Conservation (phyloP, 2,329 filamentous ascomycete species). For the Paraphoma sp. region DNA sequence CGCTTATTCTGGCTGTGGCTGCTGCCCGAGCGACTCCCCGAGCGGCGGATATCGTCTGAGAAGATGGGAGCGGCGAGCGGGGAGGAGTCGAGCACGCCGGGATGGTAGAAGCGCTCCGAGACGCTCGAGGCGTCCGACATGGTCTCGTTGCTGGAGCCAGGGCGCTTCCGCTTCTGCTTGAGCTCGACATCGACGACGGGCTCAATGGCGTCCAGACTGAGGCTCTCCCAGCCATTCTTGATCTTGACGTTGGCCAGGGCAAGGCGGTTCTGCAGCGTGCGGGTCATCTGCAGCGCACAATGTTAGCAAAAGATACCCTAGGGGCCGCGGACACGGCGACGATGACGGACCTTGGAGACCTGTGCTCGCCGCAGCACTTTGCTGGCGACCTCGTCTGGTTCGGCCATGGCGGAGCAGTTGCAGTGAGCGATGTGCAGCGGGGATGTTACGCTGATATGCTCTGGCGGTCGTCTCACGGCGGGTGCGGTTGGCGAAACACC, state of each 20-base stretch:
- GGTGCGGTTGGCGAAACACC: conserved; percentile 33
- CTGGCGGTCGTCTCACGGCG: conserved; percentile 35
- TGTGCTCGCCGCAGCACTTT: conserved; percentile 53
- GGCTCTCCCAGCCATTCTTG: conserved; percentile 91
- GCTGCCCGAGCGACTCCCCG: conserved; percentile 64
- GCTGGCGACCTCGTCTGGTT: conserved; percentile 49
- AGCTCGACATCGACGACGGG: conserved; percentile 82
- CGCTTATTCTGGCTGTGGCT: conserved; percentile 52
- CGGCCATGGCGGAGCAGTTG: conserved; percentile 37
- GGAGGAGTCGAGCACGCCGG: conserved; percentile 77
- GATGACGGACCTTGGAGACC: conserved; percentile 49
- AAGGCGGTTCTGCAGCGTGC: conserved; percentile 89
- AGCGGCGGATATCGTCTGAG: conserved; percentile 74
- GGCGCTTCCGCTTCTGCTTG: conserved; percentile 74
- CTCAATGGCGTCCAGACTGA: conserved; percentile 85
- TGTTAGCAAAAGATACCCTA: conserved; percentile 33
- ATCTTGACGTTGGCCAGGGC: conserved; percentile 97
- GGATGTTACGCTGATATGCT: conserved; percentile 25
- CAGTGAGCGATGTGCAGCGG: conserved; percentile 14
- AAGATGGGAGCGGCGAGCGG: conserved; percentile 83
- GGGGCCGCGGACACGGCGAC: conserved; percentile 15
- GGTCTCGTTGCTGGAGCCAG: conserved; percentile 71
- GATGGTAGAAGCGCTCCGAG: conserved; percentile 76
- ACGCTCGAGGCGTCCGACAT: conserved; percentile 85
- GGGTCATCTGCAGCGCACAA: conserved; percentile 73